Evolutionary conservation across 257 asterid species (phyloP).

Genomic region (Ocimum tenuiflorum): DNA sequence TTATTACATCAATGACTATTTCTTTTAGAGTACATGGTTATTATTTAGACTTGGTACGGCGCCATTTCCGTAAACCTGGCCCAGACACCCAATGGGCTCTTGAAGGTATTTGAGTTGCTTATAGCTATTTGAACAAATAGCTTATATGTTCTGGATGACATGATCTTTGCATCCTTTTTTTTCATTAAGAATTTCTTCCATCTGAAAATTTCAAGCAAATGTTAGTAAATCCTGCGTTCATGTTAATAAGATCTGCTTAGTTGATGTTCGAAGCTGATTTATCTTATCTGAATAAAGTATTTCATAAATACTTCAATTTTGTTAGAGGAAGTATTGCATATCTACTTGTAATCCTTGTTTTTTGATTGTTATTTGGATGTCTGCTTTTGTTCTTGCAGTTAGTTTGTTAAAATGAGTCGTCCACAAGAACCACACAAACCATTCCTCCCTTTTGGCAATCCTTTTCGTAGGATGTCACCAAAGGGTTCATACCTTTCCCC

Average conservation of each 20-base stretch:
- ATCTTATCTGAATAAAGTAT: not conserved
- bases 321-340: too few species aligned
- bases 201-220: not conserved
- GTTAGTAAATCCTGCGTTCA: not conserved
- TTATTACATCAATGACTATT: not conserved
- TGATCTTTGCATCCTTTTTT: slow-evolving; percentile 9
- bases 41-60: not conserved
- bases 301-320: not conserved
- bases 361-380: not conserved
- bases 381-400: slow-evolving; percentile 33
- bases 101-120: not conserved
- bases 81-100: not conserved
- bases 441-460: slow-evolving; percentile 67
- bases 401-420: slow-evolving; percentile 46
- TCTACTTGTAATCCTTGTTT: not conserved
- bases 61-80: not conserved
- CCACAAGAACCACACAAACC: slow-evolving; percentile 62
- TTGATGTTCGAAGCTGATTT: not conserved
- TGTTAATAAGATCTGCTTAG: not conserved
- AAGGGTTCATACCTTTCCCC: slow-evolving; percentile 63
- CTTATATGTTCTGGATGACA: not conserved
- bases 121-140: too few species aligned
- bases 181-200: not conserved
- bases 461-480: slow-evolving; percentile 56
- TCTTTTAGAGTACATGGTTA: too few species aligned